Conservation (phyloP, 2,329 filamentous ascomycete genomes). For the Elsinoe batatas region DNA sequence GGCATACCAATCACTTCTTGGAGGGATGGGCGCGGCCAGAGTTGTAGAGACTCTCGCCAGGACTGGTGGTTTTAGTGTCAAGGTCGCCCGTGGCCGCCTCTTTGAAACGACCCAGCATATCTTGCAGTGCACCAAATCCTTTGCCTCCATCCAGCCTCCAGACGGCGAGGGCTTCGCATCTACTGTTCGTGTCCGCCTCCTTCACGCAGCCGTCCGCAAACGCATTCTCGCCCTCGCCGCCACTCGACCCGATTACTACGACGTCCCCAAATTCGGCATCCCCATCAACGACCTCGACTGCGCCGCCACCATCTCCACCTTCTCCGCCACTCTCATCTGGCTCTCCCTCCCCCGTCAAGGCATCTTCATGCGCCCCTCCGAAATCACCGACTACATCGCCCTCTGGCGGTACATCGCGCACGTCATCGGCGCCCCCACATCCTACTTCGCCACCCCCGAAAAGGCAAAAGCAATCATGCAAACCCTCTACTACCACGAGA, state of each 20-base stretch:
- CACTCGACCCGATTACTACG: conserved; percentile 52
- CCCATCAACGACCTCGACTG: conserved; percentile 69
- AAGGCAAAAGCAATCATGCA: conserved; percentile 57
- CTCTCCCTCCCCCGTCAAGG: conserved; percentile 63
- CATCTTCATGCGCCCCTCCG: conserved; percentile 51
- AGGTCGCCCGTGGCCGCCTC: conserved; percentile 55
- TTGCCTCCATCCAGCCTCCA: conserved; percentile 53
- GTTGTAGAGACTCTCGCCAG: conserved; percentile 65
- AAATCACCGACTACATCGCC: conserved; percentile 60
- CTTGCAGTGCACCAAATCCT: conserved; percentile 56
- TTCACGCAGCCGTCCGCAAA: conserved; percentile 58
- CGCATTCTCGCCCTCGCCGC: conserved; percentile 52
- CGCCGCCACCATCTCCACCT: conserved; percentile 61
- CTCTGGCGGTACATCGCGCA: conserved; percentile 68
- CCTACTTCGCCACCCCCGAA: conserved; percentile 46
- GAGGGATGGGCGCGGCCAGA: conserved; percentile 61
- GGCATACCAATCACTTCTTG: conserved; percentile 56
- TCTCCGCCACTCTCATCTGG: conserved; percentile 59
- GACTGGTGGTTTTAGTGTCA: conserved; percentile 63
- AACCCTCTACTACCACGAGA: conserved; percentile 54
- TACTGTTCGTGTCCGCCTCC: conserved; percentile 56
- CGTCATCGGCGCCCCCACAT: conserved; percentile 58
- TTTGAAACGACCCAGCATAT: conserved; percentile 69
- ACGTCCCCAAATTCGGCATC: conserved; percentile 48
- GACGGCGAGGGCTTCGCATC: conserved; percentile 57